Base-by-base conservation (phyloP, 208 protist genomes). In the Trypanosoma mega region DNA sequence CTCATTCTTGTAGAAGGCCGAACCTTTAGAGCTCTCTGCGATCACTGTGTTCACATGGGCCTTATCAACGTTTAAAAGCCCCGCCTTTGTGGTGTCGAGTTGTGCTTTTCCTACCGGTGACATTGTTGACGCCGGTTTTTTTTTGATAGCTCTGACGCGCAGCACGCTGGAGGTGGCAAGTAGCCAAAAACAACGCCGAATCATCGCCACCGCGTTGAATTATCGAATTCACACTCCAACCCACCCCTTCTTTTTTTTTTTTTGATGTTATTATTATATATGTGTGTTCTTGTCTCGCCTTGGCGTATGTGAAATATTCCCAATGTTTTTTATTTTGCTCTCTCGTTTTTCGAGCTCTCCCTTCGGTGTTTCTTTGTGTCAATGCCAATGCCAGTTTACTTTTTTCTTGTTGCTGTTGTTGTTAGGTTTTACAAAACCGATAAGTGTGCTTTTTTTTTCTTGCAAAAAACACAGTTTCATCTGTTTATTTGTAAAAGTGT, bases 21-120 rank as follows among this genome's bases (percentile, higher is more conserved):
- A 82, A 12, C 80, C 82, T 56, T 92, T 87, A 33, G 76, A 79
- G 7, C 75, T 72, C 47, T 92, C 77, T 62, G 85, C 76, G 36
- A 95, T 92, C 26, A 95, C 82, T 34, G 74, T 66, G 63, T 95
- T 82, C 24, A 95, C 89, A 63, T 90, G 71, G 24, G 71, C 73
- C 69, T 84, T 89, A 70, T 95, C 80, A 9, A 95, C 89, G 45
- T 74, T 60, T 53, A 86, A 72, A 53, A 95, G 69, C 0, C 89
- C 89, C 0, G 89, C 85, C 61, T 95, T 95, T 11, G 73, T 79
- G 24, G 70, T 72, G 36, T 95, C 84, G 23, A 93, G 85, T 50
- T 77, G 77, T 11, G 90, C 57, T 59, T 88, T 90, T 18, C 80
- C 76, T 12, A 67, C 63, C 20, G n/a, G 34, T 39, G 34, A 39